Evolutionary conservation across 257 asterid genomes (phyloP).

Genomic region (Linderniella brevidens): DNA sequence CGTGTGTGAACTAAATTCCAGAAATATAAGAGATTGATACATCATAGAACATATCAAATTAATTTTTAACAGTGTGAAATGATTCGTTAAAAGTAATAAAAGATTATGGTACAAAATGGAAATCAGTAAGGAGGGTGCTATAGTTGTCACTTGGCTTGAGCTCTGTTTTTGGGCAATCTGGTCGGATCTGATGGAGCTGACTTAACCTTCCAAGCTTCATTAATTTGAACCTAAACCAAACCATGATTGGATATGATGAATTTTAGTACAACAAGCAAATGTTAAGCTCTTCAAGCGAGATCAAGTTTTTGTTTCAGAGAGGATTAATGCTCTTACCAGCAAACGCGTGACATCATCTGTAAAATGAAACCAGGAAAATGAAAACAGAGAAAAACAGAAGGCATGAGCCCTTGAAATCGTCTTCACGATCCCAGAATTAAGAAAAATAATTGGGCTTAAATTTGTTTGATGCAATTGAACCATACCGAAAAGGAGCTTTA

Average conservation of each 20-base stretch:
- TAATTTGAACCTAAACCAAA: constrained; percentile 55
- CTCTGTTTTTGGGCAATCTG: constrained; percentile 47
- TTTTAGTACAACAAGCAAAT: constrained; percentile 1
- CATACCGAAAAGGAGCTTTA: constrained; percentile 70
- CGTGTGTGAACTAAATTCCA: too few species aligned
- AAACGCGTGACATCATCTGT: constrained; percentile 86
- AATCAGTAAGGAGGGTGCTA: not conserved
- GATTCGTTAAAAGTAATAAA: too few species aligned
- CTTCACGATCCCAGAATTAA: not conserved
- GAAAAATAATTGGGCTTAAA: not conserved
- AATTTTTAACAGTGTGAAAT: too few species aligned
- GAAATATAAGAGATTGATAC: too few species aligned
- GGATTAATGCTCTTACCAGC: constrained; percentile 33
- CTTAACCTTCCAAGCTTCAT: constrained; percentile 85
- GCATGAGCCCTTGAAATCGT: not conserved
- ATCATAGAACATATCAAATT: too few species aligned
- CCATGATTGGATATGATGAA: constrained; percentile 1
- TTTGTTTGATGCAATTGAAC: constrained; percentile 6
- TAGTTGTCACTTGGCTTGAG: constrained; percentile 59
- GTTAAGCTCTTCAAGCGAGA: constrained; percentile 2
- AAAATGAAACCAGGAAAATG: constrained; percentile 11
- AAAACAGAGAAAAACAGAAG: not conserved
- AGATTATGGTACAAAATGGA: too few species aligned
- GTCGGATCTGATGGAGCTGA: constrained; percentile 46
- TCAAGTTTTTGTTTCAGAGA: constrained; percentile 1